phyloP scores from a whole-genome alignment of 495 filamentous ascomycete species.

The Talaromyces nanjingensis region DNA sequence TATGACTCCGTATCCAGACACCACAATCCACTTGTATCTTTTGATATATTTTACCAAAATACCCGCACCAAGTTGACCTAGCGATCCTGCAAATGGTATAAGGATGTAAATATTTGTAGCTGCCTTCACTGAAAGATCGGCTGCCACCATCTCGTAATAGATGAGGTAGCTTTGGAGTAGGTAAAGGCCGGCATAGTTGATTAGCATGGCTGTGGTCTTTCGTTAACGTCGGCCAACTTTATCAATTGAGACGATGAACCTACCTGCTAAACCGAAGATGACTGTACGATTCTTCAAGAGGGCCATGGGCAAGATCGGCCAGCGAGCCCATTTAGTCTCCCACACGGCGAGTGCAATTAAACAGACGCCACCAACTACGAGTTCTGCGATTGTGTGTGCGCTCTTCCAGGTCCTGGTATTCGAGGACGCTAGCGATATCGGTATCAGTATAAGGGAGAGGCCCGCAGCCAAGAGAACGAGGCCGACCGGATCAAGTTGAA shows the following conservation, averaged over 20 bases:
- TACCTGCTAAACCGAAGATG: slow-evolving; percentile 3
- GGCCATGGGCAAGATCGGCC: neutral
- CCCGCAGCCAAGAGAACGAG: neutral
- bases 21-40: slow-evolving; percentile 7
- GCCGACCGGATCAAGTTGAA: slow-evolving; percentile 3
- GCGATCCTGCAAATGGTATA: slow-evolving; percentile 6
- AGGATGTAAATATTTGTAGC: slow-evolving; percentile 5
- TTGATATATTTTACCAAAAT: slow-evolving; percentile 1
- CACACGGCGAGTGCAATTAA: slow-evolving; percentile 3
- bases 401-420: slow-evolving; percentile 6
- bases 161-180: slow-evolving; percentile 4
- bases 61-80: neutral
- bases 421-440: slow-evolving; percentile 4
- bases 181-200: slow-evolving; percentile 5
- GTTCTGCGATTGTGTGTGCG: neutral
- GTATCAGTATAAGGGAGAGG: slow-evolving; percentile 4
- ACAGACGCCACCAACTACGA: neutral
- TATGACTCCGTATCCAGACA: slow-evolving; percentile 7
- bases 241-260: neutral
- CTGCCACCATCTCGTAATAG: slow-evolving; percentile 1
- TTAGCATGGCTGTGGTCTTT: neutral
- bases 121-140: slow-evolving; percentile 3
- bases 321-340: slow-evolving; percentile 4
- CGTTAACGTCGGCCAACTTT: neutral
- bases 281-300: slow-evolving; percentile 3